Evolutionary conservation across 2,329 filamentous ascomycete species (phyloP).

Genomic region (Gliomastix tumulicola): DNA sequence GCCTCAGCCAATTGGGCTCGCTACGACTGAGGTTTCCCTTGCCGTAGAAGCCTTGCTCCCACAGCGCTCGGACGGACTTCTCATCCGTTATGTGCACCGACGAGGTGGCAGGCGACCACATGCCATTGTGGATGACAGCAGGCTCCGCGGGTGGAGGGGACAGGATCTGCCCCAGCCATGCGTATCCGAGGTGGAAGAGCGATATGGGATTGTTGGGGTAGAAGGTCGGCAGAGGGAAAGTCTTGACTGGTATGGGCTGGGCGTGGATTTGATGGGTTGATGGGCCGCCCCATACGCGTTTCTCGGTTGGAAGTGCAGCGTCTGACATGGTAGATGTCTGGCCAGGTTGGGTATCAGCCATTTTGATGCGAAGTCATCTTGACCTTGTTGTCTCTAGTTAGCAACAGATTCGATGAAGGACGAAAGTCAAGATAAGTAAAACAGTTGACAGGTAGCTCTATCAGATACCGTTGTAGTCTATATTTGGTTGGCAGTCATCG

Average conservation of each 20-base stretch:
- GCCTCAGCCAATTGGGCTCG: constrained; percentile 86
- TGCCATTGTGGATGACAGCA: constrained; percentile 58
- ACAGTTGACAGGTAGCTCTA: constrained; percentile 17
- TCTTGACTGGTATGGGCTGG: constrained; percentile 71
- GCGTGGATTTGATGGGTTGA: constrained; percentile 68
- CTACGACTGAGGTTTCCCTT: constrained; percentile 90
- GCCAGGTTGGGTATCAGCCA: constrained; percentile 27
- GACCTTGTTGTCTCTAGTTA: constrained; percentile 19
- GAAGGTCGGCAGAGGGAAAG: constrained; percentile 79
- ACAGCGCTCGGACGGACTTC: constrained; percentile 69
- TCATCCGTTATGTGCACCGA: constrained; percentile 80
- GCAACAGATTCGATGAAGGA: constrained; percentile 3
- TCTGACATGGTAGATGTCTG: neutral
- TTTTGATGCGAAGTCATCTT: constrained; percentile 38
- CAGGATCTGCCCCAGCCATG: constrained; percentile 69
- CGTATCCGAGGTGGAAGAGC: constrained; percentile 69
- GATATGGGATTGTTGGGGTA: constrained; percentile 92
- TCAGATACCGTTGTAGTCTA: constrained; percentile 99
- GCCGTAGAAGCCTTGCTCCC: constrained; percentile 97
- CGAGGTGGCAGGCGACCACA: constrained; percentile 74
- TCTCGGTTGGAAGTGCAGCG: no score
- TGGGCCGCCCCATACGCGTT: neutral
- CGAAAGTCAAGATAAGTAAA: neutral
- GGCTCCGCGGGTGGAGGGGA: constrained; percentile 60
- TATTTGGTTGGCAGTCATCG: constrained; percentile 56